Evolutionary conservation across 257 asterid genomes (phyloP).

Genomic region (Fraxinus pennsylvanica): DNA sequence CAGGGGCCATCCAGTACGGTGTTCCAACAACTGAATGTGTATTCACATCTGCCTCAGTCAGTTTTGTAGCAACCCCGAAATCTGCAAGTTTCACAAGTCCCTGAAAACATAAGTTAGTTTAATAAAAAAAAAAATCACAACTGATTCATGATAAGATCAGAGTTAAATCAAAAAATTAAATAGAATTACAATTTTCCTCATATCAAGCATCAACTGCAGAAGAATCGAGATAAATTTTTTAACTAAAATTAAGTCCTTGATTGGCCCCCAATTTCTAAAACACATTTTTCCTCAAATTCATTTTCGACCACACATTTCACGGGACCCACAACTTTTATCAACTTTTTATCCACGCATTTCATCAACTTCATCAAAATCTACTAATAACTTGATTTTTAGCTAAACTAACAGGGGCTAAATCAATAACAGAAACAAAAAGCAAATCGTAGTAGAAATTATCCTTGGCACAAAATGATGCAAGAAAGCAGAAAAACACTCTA

Average conservation of each 20-base stretch:
- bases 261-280: too few species aligned
- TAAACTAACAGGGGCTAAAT: background rate
- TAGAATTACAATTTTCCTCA: background rate
- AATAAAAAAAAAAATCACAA: too few species aligned
- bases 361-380: too few species aligned
- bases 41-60: constrained; percentile 89
- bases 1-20: constrained; percentile 99
- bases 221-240: too few species aligned
- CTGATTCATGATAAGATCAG: background rate
- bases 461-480: constrained; percentile 1
- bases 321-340: too few species aligned
- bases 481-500: constrained; percentile 1
- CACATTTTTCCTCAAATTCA: too few species aligned
- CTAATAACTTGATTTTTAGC: too few species aligned
- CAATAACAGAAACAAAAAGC: background rate
- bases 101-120: constrained; percentile 59
- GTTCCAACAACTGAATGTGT: constrained; percentile 99
- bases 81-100: constrained; percentile 99
- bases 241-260: too few species aligned
- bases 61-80: constrained; percentile 97
- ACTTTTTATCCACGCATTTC: too few species aligned
- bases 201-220: constrained; percentile 4
- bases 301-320: too few species aligned
- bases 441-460: background rate
- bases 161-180: constrained; percentile 1